Percentiles rank a stretch among this genome's conserved stretches.
Conservation (phyloP, 495 filamentous ascomycete genomes). For the Mytilinidion resinicola region DNA sequence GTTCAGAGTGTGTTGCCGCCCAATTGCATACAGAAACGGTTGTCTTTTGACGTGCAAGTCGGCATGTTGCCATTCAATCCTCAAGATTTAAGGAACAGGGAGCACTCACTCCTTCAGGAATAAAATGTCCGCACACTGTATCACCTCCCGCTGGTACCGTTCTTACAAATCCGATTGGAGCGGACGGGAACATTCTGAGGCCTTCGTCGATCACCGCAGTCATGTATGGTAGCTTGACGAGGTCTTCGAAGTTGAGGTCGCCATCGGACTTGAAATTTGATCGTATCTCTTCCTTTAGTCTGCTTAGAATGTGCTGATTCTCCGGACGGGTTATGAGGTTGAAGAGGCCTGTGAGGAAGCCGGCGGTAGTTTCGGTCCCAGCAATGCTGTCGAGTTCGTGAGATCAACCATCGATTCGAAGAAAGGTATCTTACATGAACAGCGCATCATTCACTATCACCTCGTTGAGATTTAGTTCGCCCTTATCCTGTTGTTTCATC, state of each 20-base stretch:
- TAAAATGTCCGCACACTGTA: background rate
- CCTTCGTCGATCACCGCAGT: background rate
- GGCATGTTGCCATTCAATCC: too few relatives aligned
- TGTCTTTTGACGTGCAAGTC: background rate
- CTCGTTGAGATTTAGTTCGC: background rate
- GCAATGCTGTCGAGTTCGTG: background rate
- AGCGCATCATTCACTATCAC: conserved; percentile 20
- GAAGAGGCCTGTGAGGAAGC: background rate
- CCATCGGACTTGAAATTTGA: background rate
- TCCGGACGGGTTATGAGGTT: background rate
- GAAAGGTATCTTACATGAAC: background rate
- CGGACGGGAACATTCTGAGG: background rate
- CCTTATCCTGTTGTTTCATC: background rate
- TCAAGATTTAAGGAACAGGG: background rate
- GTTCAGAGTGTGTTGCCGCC: background rate
- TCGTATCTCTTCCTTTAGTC: background rate
- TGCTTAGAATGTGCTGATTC: background rate
- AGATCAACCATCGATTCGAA: too few relatives aligned
- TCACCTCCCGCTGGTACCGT: background rate
- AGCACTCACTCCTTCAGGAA: conserved; percentile 2
- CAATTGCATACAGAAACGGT: background rate
- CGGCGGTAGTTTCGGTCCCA: background rate
- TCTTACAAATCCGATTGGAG: background rate
- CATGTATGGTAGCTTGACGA: background rate
- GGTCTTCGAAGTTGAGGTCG: background rate